These are phyloP conservation scores for Hordeum marinum DNA, from an alignment of 176 grass and related monocot genomes.

Conservation along the genomic window DNA sequence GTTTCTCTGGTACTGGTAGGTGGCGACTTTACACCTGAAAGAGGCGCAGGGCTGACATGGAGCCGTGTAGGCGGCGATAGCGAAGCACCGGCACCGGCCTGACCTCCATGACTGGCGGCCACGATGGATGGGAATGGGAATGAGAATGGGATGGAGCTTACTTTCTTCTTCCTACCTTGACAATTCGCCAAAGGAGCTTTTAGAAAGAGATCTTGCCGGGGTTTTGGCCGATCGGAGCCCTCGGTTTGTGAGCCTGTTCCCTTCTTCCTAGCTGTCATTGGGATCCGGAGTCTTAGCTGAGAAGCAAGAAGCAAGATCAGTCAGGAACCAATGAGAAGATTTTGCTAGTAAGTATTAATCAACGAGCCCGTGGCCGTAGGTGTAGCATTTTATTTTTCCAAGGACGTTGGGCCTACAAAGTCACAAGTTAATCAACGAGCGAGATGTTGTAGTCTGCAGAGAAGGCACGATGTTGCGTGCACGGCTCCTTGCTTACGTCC, in stretches of 20 bases:
- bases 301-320: conserved; percentile 28
- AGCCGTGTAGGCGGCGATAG: conserved; percentile 43
- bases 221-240: conserved; percentile 11
- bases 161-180: neutral
- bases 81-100: neutral
- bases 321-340: neutral
- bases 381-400: too few species aligned
- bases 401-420: neutral
- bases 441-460: neutral
- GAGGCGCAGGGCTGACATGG: conserved; percentile 45
- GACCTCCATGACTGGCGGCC: neutral
- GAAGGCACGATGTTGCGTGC: conserved; percentile 28
- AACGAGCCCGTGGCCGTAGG: too few species aligned
- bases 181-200: conserved; percentile 11
- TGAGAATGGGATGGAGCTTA: neutral
- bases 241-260: neutral
- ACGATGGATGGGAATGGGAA: neutral
- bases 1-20: neutral
- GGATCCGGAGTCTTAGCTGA: neutral
- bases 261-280: neutral
- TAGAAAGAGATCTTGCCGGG: conserved; percentile 16
- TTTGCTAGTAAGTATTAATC: too few species aligned
- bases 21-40: conserved; percentile 37
- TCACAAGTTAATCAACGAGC: neutral
- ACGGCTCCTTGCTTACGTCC: conserved; percentile 18